phyloP scores from a whole-genome alignment of 768 basidiomycete species.

The Lanmaoa pseudosensibilis region DNA sequence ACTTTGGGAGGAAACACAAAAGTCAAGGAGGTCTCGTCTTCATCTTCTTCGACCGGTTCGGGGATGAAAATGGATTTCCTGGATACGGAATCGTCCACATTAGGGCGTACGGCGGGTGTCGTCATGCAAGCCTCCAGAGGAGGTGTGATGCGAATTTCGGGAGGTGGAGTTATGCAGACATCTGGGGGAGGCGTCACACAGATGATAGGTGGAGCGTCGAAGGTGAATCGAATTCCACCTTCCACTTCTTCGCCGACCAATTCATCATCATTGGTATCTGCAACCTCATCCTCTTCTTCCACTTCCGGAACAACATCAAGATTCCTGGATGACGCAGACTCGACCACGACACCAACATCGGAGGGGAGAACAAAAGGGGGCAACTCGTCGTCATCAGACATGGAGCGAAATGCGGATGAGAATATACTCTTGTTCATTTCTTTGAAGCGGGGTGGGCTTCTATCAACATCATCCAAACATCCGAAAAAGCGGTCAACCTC shows the following conservation, averaged over 20 bases:
- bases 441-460: conserved; percentile 44
- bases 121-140: conserved; percentile 12
- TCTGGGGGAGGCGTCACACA: conserved; percentile 29
- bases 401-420: conserved; percentile 47
- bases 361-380: conserved; percentile 51
- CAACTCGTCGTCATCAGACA: conserved; percentile 48
- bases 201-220: conserved; percentile 54
- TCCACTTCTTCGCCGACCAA: conserved; percentile 59
- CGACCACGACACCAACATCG: conserved; percentile 45
- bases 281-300: conserved; percentile 27
- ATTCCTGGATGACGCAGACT: conserved; percentile 23
- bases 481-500: conserved; percentile 77
- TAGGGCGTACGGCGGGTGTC: conserved; percentile 21
- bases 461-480: conserved; percentile 58
- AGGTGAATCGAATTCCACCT: conserved; percentile 73
- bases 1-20: conserved; percentile 26
- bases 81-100: not conserved
- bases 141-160: conserved; percentile 25
- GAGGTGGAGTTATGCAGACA: conserved; percentile 28
- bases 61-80: conserved; percentile 5
- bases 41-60: conserved; percentile 21
- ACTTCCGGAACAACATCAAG: conserved; percentile 48
- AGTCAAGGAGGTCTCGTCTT: conserved; percentile 22
- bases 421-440: conserved; percentile 65
- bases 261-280: conserved; percentile 43